Evolutionary conservation across 2,329 filamentous ascomycete genomes (phyloP).

Genomic region (Talaromyces sp.): DNA sequence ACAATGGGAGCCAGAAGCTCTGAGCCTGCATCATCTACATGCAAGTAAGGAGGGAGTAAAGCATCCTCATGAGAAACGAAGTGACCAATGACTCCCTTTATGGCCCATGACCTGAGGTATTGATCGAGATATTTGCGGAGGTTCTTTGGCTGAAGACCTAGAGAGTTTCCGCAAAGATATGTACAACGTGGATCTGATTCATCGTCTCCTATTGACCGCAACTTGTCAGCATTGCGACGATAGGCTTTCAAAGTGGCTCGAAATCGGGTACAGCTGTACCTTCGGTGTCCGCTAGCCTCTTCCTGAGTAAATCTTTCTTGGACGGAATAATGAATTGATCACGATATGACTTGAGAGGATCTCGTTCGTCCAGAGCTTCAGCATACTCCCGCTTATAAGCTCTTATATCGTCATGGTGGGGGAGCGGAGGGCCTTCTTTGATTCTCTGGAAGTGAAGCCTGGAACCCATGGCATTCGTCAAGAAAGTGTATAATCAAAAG

Average conservation of each 20-base stretch:
- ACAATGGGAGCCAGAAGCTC: constrained; percentile 69
- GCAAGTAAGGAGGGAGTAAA: constrained; percentile 68
- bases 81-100: constrained; percentile 80
- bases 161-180: constrained; percentile 87
- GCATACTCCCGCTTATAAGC: constrained; percentile 40
- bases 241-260: constrained; percentile 39
- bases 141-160: constrained; percentile 75
- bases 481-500: not conserved
- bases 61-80: constrained; percentile 68
- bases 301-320: constrained; percentile 66
- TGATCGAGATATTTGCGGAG: constrained; percentile 64
- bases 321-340: constrained; percentile 75
- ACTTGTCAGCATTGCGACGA: not conserved
- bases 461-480: constrained; percentile 27
- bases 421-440: constrained; percentile 26
- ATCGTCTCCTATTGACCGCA: not conserved
- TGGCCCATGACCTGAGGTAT: constrained; percentile 79
- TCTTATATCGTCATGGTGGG: constrained; percentile 26
- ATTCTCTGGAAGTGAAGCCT: constrained; percentile 28
- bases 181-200: constrained; percentile 52
- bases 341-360: constrained; percentile 59
- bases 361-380: constrained; percentile 56
- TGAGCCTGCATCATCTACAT: constrained; percentile 73
- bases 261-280: constrained; percentile 52
- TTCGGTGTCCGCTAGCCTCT: constrained; percentile 50